Evolutionary conservation across 139 green algal genomes (phyloP), one percentile per base, ranked within the genome.

Genomic region (Chlamydomonas asymmetrica): DNA sequence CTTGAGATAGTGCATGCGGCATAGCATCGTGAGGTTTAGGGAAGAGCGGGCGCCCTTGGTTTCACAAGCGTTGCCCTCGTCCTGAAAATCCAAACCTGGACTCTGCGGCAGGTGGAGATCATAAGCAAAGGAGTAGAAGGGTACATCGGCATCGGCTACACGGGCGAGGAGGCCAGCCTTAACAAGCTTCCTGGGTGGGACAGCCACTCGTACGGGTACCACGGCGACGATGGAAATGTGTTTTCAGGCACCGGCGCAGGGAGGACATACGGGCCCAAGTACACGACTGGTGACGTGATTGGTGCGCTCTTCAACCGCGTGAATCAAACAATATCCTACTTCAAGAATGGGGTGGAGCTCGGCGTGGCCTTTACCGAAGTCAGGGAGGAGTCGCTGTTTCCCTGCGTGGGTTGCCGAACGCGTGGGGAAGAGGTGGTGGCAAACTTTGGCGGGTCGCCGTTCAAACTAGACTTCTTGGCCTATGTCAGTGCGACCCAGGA

Each of bases 161-260:
- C 81, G 18, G 73, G 77, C 0, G 62, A 82, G 0, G 86, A 91
- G 10, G 89, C 96, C 1, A 83, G 88, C 31, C 75, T 93, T 57
- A 74, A 84, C 7, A 66, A 90, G 4, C 84, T 97, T 62, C 93
- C 93, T 0, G 93, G 93, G 16, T 97, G 93, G 93, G 91, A 97
- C 63, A 39, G 70, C 0, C 84, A 91, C 74, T 92, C 84, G 23
- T 97, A 95, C 60, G 79, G 80, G 37, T 87, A 87, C 63, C 81
- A 87, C 40, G 81, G 81, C 7, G 81, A 87, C 61, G 81, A 87
- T 61, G 81, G 81, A 13, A 49, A 74, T 32, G 45, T 49, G 0
- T 97, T 97, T 62, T 66, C 80, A 29, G 87, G 86, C 66, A 82
- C 63, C 57, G 82, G 82, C 4, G 7, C 3, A 0, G 86, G 86